These are phyloP conservation scores for Leptographium radiaticola DNA, from an alignment of 2,329 filamentous ascomycete genomes.

Conservation along the genomic window DNA sequence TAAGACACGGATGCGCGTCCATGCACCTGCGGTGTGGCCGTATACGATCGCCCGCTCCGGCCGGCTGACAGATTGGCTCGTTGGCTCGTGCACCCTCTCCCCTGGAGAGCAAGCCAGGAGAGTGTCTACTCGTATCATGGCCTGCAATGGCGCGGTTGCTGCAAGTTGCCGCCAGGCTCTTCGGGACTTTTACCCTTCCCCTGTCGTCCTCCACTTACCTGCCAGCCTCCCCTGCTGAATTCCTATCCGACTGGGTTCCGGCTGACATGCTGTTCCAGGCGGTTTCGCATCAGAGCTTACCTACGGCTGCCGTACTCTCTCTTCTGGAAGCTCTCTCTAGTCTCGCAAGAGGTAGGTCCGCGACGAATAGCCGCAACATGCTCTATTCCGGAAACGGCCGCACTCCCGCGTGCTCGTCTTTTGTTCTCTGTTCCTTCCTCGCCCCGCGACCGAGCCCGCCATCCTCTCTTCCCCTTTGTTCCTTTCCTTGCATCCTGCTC, in stretches of 20 bases:
- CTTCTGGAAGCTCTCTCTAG: conserved; percentile 11
- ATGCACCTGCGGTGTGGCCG: too few species aligned
- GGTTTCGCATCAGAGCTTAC: conserved; percentile 7
- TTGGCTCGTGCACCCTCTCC: too few species aligned
- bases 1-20: neutral
- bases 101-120: too few species aligned
- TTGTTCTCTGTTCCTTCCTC: neutral
- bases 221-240: neutral
- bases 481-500: neutral
- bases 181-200: neutral
- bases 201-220: neutral
- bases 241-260: neutral
- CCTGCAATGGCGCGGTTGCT: neutral
- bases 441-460: neutral
- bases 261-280: conserved; percentile 10
- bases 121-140: too few species aligned
- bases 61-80: neutral
- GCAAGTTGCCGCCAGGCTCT: neutral
- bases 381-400: neutral
- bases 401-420: neutral
- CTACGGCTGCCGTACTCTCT: conserved; percentile 1
- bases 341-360: neutral
- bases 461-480: neutral
- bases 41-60: too few species aligned
- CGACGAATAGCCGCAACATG: neutral